Evolutionary conservation across 768 basidiomycete genomes (phyloP).

Genomic region (Mycena sanguinolenta): DNA sequence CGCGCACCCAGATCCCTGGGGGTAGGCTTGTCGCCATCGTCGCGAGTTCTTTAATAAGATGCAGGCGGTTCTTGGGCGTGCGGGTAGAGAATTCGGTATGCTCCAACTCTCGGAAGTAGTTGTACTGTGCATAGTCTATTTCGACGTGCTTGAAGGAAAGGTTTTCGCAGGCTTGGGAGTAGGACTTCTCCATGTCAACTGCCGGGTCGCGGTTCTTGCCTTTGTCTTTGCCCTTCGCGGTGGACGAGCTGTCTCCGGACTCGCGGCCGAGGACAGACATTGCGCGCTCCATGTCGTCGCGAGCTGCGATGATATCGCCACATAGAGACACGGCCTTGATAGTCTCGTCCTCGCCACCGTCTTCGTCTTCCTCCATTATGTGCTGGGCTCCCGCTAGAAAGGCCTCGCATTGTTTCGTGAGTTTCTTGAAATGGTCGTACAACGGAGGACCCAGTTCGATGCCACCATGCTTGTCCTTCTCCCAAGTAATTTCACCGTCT

Average conservation of each 20-base stretch:
- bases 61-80: conserved; percentile 60
- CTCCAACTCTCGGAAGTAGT: conserved; percentile 49
- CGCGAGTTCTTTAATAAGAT: conserved; percentile 69
- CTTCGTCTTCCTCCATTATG: conserved; percentile 52
- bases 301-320: conserved; percentile 65
- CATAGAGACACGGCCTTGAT: conserved; percentile 61
- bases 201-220: conserved; percentile 44
- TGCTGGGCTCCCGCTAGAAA: conserved; percentile 60
- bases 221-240: conserved; percentile 38
- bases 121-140: conserved; percentile 49
- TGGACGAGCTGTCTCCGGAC: conserved; percentile 21
- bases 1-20: conserved; percentile 67
- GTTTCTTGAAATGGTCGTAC: conserved; percentile 66
- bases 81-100: conserved; percentile 55
- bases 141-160: conserved; percentile 62
- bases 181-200: conserved; percentile 55
- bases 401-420: conserved; percentile 64
- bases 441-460: conserved; percentile 55
- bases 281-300: conserved; percentile 63
- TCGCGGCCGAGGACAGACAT: conserved; percentile 55
- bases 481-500: conserved; percentile 59
- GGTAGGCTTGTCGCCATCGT: conserved; percentile 69
- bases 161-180: conserved; percentile 59
- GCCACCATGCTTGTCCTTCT: conserved; percentile 42
- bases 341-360: conserved; percentile 53